These are phyloP conservation scores for Boletus fagicola DNA, from an alignment of 768 basidiomycete genomes.

Conservation along the genomic window DNA sequence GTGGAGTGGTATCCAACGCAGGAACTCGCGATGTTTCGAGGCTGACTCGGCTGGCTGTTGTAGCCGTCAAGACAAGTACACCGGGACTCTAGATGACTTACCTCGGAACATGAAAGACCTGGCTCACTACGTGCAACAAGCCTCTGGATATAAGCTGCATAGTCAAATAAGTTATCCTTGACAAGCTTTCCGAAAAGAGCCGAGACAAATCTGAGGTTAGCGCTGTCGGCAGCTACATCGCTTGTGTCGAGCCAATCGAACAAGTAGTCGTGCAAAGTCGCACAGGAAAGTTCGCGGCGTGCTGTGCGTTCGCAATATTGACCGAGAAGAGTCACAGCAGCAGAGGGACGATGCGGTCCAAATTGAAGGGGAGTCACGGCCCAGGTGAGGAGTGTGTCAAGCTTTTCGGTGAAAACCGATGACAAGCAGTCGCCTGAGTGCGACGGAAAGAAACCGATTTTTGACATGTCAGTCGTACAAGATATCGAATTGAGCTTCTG, in stretches of 20 bases:
- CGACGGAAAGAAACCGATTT: conserved; percentile 57
- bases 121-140: conserved; percentile 77
- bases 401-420: conserved; percentile 58
- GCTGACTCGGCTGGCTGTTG: conserved; percentile 11
- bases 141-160: conserved; percentile 71
- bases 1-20: conserved; percentile 71
- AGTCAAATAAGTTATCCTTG: conserved; percentile 69
- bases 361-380: conserved; percentile 77
- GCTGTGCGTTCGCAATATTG: conserved; percentile 64
- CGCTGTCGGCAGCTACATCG: conserved; percentile 54
- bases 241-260: conserved; percentile 80
- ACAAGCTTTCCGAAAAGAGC: conserved; percentile 72
- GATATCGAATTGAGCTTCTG: conserved; percentile 80
- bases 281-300: conserved; percentile 56
- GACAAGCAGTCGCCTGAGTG: conserved; percentile 35
- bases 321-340: conserved; percentile 65
- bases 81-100: conserved; percentile 25
- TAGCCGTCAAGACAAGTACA: neutral
- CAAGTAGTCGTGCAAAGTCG: conserved; percentile 69
- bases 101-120: conserved; percentile 55
- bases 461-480: conserved; percentile 56
- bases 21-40: conserved; percentile 68
- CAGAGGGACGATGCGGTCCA: conserved; percentile 78
- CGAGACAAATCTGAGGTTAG: conserved; percentile 59
- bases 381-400: conserved; percentile 78